Evolutionary conservation across 106 monocot genomes (phyloP), one percentile per base, ranked within the genome.

Genomic region (Vanilla planifolia): DNA sequence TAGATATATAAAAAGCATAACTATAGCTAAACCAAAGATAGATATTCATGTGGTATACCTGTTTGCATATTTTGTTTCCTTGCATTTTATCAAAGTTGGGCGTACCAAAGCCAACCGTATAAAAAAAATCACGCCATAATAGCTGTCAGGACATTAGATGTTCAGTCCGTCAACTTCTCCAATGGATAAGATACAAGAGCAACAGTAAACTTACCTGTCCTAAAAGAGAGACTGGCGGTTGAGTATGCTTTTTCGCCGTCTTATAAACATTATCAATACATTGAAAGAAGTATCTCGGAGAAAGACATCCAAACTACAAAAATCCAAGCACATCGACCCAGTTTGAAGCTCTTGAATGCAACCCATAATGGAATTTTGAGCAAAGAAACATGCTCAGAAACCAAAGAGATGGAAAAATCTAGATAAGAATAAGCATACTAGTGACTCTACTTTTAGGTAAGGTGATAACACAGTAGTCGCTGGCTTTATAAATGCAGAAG

Each of bases 121-220:
- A 93, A 77, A 93, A 93, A 40, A 93, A 93, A 13, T 93, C 93
- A 44, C 93, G 60, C 93, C 93, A 93, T n/a, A 93, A 67, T 69
- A 93, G 65, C 93, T 93, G 59, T 44, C 1, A 43, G 20, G 27
- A 50, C 3, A 11, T 25, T 22, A 50, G 22, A 24, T 50, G 24
- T 10, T 50, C 11, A 23, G 50, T 50, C 8, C 20, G 26, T 7
- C 22, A 20, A 47, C 19, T 1, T 21, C 7, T 20, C 47, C 6
- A 44, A 8, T 47, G 7, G 15, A 34, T 20, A 22, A 13, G 13
- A 53, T 41, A n/a, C 43, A 19, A 26, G 59, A 45, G n/a, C 33
- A n/a, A 28, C 8, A 1, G 5, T 11, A 48, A 69, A 55, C 70
- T 63, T 23, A 93, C 93, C 82, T 93, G 93, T 8, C 93, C 93